These are phyloP conservation scores for Cytospora schulzeri DNA, from an alignment of 2,329 filamentous ascomycete species.

Conservation along the genomic window DNA sequence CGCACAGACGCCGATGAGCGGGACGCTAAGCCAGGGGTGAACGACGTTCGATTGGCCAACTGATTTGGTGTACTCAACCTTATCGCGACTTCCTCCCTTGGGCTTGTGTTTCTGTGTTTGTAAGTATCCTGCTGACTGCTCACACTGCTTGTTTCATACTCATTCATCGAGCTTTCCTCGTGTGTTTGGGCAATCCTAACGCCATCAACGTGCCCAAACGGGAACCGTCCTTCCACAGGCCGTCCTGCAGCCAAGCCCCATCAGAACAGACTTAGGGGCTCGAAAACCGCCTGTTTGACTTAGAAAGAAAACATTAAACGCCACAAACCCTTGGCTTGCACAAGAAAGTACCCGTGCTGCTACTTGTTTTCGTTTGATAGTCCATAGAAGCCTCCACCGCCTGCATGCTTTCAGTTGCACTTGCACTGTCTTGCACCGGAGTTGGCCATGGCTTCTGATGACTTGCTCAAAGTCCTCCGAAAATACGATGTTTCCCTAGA, in stretches of 20 bases:
- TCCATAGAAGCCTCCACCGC: neutral
- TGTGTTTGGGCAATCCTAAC: neutral
- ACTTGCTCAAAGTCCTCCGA: conserved; percentile 36
- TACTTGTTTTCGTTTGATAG: no score
- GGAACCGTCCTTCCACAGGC: neutral
- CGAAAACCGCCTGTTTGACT: neutral
- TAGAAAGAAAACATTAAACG: neutral
- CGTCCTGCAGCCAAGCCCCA: neutral
- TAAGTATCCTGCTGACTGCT: neutral
- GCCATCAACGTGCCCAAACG: neutral
- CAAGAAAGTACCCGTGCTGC: neutral
- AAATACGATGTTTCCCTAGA: conserved; percentile 40
- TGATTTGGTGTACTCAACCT: conserved; percentile 4
- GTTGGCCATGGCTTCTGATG: conserved; percentile 34
- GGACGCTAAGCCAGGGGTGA: conserved; percentile 15
- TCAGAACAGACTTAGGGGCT: neutral
- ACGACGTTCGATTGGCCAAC: conserved; percentile 4
- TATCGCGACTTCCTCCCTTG: conserved; percentile 15
- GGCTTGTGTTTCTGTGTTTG: conserved; percentile 1
- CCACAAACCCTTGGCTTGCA: neutral
- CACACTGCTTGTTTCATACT: neutral
- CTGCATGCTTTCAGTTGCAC: neutral
- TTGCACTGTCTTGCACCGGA: neutral
- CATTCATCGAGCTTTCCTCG: neutral
- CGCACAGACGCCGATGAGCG: conserved; percentile 3